A percentile compares a stretch with the other conserved stretches of the same genome.
phyloP scores from a whole-genome alignment of 176 grass and related monocot genomes.

The Puya raimondii region DNA sequence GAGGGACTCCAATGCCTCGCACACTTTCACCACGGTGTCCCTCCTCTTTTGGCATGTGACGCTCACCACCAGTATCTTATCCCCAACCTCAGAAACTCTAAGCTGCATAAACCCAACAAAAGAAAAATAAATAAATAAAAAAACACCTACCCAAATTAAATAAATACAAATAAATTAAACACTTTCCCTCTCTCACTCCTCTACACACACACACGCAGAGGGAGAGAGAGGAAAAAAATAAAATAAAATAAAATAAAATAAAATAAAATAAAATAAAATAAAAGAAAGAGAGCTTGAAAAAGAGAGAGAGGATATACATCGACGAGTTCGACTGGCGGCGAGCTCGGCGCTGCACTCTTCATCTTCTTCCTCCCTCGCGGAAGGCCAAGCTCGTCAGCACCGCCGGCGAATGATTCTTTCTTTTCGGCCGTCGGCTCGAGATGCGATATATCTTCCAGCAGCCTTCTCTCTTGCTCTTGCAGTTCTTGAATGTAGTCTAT shows the following conservation, averaged over 20 bases:
- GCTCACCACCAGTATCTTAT: conserved; percentile 53
- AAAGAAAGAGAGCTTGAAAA: not conserved
- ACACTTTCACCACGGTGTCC: conserved; percentile 57
- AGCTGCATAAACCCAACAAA: conserved; percentile 31
- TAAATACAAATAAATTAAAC: not conserved
- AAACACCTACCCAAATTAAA: not conserved
- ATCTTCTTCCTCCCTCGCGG: conserved; percentile 20
- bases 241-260: no score
- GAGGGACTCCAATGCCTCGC: conserved; percentile 59
- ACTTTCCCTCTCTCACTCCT: not conserved
- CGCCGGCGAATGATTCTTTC: not conserved
- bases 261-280: no score
- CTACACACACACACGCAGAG: not conserved
- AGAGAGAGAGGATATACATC: conserved; percentile 32
- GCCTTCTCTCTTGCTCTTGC: conserved; percentile 59
- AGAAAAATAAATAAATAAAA: not conserved
- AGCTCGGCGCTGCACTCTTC: not conserved
- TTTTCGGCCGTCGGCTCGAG: conserved; percentile 19
- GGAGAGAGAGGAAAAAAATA: not conserved
- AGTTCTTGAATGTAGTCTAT: conserved; percentile 76
- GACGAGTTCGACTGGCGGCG: conserved; percentile 37
- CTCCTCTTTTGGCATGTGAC: conserved; percentile 60
- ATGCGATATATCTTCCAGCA: conserved; percentile 29
- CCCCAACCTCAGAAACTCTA: conserved; percentile 46
- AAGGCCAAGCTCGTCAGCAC: not conserved